phyloP scores from a whole-genome alignment of 345 rosid genomes.

The Euphorbia pulcherrima region DNA sequence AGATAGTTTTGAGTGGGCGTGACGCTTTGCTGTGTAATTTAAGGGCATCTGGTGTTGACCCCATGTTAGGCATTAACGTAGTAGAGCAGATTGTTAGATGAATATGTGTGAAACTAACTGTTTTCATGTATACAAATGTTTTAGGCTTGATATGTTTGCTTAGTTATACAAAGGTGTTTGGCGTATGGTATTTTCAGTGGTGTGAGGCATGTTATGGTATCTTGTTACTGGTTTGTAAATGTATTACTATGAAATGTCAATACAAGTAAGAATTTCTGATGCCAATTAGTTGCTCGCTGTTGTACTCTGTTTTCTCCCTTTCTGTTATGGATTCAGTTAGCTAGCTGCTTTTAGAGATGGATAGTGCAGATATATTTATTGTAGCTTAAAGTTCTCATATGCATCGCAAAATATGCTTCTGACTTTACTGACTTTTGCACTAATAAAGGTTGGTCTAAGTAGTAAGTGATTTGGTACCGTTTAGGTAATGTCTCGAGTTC shows the following conservation, averaged over 20 bases:
- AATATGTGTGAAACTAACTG: constrained; percentile 21
- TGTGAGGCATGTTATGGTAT: constrained; percentile 11
- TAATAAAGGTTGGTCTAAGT: too few relatives aligned
- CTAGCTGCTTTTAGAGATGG: background rate
- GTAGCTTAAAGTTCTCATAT: too few relatives aligned
- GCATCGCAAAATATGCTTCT: too few relatives aligned
- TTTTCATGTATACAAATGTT: constrained; percentile 12
- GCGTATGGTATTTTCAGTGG: constrained; percentile 10
- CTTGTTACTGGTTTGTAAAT: constrained; percentile 14
- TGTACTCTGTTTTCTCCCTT: background rate
- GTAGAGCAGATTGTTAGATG: constrained; percentile 30
- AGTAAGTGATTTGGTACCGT: too few relatives aligned
- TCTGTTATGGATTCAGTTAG: background rate
- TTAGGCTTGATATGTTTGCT: constrained; percentile 24
- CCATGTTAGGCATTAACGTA: constrained; percentile 27
- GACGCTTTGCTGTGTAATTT: constrained; percentile 83
- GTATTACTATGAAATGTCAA: constrained; percentile 11
- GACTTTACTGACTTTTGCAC: too few relatives aligned
- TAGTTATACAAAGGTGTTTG: constrained; percentile 10
- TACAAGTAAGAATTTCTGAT: constrained; percentile 8
- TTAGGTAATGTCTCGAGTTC: too few relatives aligned
- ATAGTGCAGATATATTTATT: too few relatives aligned
- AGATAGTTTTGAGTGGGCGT: constrained; percentile 65
- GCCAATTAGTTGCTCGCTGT: background rate
- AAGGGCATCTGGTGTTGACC: constrained; percentile 41